Conservation (phyloP, 108 stramenopile species). For the Nannochloropsis granulata region DNA sequence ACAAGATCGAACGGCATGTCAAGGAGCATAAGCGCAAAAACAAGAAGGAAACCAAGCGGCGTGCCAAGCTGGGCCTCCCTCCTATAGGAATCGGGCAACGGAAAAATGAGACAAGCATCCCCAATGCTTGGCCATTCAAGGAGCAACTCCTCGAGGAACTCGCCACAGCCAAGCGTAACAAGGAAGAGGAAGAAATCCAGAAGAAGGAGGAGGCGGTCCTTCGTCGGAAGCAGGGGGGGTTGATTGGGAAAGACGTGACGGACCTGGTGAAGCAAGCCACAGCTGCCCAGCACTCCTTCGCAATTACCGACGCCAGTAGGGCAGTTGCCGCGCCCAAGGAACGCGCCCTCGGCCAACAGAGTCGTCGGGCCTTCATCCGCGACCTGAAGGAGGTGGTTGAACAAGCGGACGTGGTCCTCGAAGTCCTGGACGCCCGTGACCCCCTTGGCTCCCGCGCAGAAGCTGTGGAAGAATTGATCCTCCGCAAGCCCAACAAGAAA, state of each 20-base stretch:
- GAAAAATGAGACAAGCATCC: constrained; percentile 93
- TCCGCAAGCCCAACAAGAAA: constrained; percentile 66
- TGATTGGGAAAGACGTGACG: neutral
- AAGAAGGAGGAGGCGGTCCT: constrained; percentile 4
- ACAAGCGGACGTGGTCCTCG: constrained; percentile 81
- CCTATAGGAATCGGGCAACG: constrained; percentile 40
- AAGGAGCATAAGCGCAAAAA: constrained; percentile 85
- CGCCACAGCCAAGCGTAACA: constrained; percentile 44
- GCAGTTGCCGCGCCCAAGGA: constrained; percentile 3
- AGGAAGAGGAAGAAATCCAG: constrained; percentile 53
- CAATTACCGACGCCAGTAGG: neutral
- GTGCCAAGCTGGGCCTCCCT: constrained; percentile 44
- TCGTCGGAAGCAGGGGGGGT: neutral
- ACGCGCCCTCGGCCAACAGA: constrained; percentile 41
- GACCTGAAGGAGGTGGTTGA: constrained; percentile 91
- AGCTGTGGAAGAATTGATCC: constrained; percentile 66
- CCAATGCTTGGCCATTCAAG: constrained; percentile 97
- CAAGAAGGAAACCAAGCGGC: constrained; percentile 70
- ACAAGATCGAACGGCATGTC: constrained; percentile 66
- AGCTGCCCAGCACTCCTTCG: neutral
- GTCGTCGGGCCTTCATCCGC: constrained; percentile 61
- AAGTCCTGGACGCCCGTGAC: constrained; percentile 96
- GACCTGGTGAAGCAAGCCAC: neutral
- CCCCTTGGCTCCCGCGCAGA: constrained; percentile 69
- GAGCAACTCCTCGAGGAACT: constrained; percentile 80